A percentile compares a stretch with the other conserved stretches of the same genome.
phyloP scores from a whole-genome alignment of 2,329 filamentous ascomycete genomes.

The Sporothrix schenckii region DNA sequence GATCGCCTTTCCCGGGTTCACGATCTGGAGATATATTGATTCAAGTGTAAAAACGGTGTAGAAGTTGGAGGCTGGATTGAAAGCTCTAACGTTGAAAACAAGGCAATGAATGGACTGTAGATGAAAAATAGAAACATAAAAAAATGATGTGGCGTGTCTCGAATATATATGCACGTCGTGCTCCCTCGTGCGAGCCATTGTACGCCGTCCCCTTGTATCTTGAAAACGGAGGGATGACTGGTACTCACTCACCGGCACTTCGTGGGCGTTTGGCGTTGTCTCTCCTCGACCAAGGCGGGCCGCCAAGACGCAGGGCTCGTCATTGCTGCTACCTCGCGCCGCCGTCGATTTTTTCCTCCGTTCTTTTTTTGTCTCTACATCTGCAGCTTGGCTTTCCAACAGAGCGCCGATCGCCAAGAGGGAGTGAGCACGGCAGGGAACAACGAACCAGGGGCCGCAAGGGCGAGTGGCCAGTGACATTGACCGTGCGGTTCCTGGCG shows the following conservation, averaged over 20 bases:
- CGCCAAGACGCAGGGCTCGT: constrained; percentile 25
- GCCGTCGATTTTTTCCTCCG: not conserved
- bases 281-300: constrained; percentile 22
- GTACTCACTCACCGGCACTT: not conserved
- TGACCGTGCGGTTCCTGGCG: not conserved
- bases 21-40: not conserved
- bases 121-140: constrained; percentile 8
- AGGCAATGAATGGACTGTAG: not conserved
- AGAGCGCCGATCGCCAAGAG: constrained; percentile 20
- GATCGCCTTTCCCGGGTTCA: constrained; percentile 5
- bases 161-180: constrained; percentile 1
- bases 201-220: not conserved
- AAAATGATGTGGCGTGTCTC: constrained; percentile 9
- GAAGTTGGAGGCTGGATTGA: not conserved
- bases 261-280: not conserved
- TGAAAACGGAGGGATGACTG: constrained; percentile 20
- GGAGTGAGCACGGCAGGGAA: constrained; percentile 2
- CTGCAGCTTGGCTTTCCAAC: not conserved
- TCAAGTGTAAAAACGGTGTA: not conserved
- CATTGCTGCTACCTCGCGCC: not conserved
- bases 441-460: not conserved
- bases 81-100: not conserved
- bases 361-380: not conserved
- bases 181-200: not conserved
- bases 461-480: not conserved